phyloP scores from a whole-genome alignment of 2,329 filamentous ascomycete species.

The Colletotrichum agaves region DNA sequence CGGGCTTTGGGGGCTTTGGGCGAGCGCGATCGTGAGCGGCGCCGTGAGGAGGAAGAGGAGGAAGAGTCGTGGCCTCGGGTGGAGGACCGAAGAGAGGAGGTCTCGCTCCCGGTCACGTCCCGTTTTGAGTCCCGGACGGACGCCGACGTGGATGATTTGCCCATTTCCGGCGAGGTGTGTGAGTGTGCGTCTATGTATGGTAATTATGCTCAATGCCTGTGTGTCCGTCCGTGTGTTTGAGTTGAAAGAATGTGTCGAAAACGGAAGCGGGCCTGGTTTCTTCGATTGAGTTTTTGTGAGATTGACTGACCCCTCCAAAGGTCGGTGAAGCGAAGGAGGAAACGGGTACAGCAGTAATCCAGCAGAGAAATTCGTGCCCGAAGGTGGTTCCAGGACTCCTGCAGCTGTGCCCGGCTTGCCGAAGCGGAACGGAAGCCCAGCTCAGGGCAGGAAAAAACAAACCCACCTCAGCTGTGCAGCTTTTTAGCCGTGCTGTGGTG shows the following conservation, averaged over 20 bases:
- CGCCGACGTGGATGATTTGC: constrained; percentile 5
- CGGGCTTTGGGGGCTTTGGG: neutral
- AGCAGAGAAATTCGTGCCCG: constrained; percentile 9
- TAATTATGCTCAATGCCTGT: neutral
- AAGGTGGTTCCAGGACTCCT: constrained; percentile 12
- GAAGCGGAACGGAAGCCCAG: neutral
- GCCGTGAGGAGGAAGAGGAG: constrained; percentile 11
- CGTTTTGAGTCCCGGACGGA: constrained; percentile 23
- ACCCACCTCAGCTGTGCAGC: no score
- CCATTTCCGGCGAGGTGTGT: constrained; percentile 12
- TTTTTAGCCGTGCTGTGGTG: no score
- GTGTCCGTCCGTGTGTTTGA: constrained; percentile 5
- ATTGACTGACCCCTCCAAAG: neutral
- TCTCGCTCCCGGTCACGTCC: constrained; percentile 13
- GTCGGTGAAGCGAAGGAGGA: neutral
- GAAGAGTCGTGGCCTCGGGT: constrained; percentile 15
- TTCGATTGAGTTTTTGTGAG: neutral
- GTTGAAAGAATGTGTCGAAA: neutral
- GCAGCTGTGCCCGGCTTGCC: constrained; percentile 2
- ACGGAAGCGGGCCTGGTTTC: no score
- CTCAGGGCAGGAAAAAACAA: no score
- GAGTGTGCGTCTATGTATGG: neutral
- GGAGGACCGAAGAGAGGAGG: constrained; percentile 24
- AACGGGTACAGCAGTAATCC: neutral
- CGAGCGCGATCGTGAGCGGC: constrained; percentile 26